Percentiles rank a stretch among this genome's conserved stretches.
Evolutionary conservation across 164 flowering plant species (phyloP).

Genomic region (Litsea cubeba): DNA sequence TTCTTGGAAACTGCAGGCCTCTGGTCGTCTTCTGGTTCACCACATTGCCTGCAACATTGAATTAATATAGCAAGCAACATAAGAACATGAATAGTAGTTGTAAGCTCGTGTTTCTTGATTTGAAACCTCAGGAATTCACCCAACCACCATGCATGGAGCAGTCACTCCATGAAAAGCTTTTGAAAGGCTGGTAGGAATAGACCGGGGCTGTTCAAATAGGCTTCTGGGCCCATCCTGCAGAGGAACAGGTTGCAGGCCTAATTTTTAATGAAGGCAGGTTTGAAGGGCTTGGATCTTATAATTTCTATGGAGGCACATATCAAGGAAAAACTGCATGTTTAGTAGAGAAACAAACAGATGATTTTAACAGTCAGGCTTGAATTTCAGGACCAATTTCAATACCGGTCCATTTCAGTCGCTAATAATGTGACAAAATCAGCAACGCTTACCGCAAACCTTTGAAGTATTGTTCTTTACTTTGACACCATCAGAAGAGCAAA

Average conservation of each 20-base stretch:
- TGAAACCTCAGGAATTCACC: neutral
- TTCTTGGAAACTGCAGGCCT: slow-evolving; percentile 20
- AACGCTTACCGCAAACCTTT: slow-evolving; percentile 29
- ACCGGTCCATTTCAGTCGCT: neutral
- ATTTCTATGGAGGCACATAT: neutral
- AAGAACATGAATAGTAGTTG: neutral
- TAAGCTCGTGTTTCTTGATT: neutral
- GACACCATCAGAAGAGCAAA: slow-evolving; percentile 25
- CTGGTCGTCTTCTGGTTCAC: slow-evolving; percentile 30
- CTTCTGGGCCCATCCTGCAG: neutral
- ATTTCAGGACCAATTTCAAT: neutral
- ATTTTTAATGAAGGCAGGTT: neutral
- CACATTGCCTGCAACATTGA: slow-evolving; percentile 10
- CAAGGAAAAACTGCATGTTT: neutral
- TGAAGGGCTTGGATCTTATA: neutral
- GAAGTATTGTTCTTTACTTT: slow-evolving; percentile 30
- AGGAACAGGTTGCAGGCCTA: neutral
- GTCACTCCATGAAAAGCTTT: neutral
- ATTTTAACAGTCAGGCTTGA: neutral
- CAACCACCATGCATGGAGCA: neutral
- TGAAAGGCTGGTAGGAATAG: neutral
- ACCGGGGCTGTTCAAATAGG: neutral
- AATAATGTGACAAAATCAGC: neutral
- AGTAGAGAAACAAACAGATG: neutral
- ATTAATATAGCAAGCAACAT: neutral